Conservation (phyloP, 2,329 filamentous ascomycete genomes). For the Fusarium beomiforme region DNA sequence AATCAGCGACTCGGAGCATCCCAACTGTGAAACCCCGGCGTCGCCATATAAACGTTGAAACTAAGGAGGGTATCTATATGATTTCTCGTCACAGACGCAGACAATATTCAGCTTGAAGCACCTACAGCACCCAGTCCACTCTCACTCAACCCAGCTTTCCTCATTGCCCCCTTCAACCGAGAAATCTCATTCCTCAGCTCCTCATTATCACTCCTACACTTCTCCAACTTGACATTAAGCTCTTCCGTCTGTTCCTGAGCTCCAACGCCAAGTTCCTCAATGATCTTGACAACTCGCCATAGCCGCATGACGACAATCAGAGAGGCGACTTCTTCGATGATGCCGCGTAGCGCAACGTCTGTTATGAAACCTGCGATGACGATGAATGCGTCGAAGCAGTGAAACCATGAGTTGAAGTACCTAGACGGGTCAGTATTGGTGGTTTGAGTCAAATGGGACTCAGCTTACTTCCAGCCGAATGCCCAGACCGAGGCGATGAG, state of each 20-base stretch:
- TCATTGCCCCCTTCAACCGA: background rate
- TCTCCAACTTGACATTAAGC: background rate
- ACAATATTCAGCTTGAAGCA: background rate
- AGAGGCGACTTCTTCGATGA: constrained; percentile 11
- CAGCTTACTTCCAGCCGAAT: constrained; percentile 1
- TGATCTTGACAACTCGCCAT: constrained; percentile 16
- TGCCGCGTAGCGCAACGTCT: background rate
- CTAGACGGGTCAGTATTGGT: background rate
- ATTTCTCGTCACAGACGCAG: no score
- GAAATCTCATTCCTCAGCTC: background rate
- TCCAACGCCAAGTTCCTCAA: constrained; percentile 1
- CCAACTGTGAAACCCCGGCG: no score
- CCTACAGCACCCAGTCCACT: accelerated
- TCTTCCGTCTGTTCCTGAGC: constrained; percentile 11
- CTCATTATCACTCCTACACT: background rate
- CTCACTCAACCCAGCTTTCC: background rate
- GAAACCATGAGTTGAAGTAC: constrained; percentile 18
- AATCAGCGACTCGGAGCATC: no score
- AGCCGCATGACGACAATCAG: constrained; percentile 16
- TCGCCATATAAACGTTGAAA: no score
- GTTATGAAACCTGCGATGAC: constrained; percentile 9
- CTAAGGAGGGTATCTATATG: no score
- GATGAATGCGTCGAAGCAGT: constrained; percentile 11
- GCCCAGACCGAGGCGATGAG: constrained; percentile 5
- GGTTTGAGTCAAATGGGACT: accelerated